Evolutionary conservation across 768 basidiomycete species (phyloP).

Genomic region (Naganishia vaughanmartiniae): DNA sequence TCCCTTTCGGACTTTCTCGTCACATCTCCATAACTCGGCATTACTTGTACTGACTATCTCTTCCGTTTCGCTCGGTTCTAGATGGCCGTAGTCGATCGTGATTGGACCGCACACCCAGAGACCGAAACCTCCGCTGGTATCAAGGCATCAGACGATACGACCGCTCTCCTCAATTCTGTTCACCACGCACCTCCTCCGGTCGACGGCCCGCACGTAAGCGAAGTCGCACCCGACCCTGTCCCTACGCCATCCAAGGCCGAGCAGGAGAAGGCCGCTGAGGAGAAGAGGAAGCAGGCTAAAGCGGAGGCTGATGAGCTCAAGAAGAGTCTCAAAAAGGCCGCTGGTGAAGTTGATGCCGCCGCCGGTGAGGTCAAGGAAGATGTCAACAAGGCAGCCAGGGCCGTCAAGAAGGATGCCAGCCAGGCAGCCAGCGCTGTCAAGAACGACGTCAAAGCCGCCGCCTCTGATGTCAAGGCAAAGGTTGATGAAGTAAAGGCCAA

Average conservation of each 20-base stretch:
- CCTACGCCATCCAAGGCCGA: conserved; percentile 33
- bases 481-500: conserved; percentile 47
- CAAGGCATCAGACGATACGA: conserved; percentile 8
- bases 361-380: conserved; percentile 50
- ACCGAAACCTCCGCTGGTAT: conserved; percentile 21
- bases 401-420: conserved; percentile 59
- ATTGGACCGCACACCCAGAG: conserved; percentile 57
- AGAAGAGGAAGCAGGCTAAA: conserved; percentile 54
- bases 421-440: conserved; percentile 22
- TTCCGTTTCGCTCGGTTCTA: neutral
- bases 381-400: conserved; percentile 57
- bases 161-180: conserved; percentile 33
- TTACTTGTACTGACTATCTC: too few relatives aligned
- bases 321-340: conserved; percentile 57
- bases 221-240: conserved; percentile 37
- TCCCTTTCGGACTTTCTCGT: too few relatives aligned
- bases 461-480: conserved; percentile 50
- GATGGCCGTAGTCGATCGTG: conserved; percentile 60
- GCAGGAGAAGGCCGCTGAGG: neutral
- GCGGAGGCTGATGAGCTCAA: conserved; percentile 60
- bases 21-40: too few relatives aligned
- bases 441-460: conserved; percentile 49
- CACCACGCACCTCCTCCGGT: conserved; percentile 29
- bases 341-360: conserved; percentile 27
- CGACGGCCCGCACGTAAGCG: conserved; percentile 36